Evolutionary conservation across 2,329 filamentous ascomycete genomes (phyloP).

Genomic region (Chrysoporthe austroafricana): DNA sequence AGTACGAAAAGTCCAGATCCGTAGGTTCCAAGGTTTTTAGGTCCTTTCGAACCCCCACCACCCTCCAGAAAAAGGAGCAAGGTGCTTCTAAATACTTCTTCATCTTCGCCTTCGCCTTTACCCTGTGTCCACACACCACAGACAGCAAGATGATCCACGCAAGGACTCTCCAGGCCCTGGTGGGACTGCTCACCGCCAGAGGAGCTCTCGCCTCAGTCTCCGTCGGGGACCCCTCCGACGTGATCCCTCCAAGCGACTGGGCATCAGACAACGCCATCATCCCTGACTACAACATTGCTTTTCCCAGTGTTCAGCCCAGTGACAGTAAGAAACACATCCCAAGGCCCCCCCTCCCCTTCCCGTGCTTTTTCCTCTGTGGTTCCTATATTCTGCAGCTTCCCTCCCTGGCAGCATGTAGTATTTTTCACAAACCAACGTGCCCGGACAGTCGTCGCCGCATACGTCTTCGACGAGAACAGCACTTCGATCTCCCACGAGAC

Average conservation of each 20-base stretch:
- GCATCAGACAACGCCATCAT: conserved; percentile 32
- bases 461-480: neutral
- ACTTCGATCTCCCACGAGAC: neutral
- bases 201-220: conserved; percentile 38
- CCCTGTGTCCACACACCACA: neutral
- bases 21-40: neutral
- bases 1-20: neutral
- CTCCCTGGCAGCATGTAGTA: neutral
- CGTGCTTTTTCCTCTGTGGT: neutral
- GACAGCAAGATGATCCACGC: neutral
- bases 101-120: neutral
- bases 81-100: neutral
- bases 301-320: neutral
- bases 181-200: neutral
- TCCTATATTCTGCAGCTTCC: neutral
- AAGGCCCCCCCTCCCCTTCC: neutral
- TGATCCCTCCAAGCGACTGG: conserved; percentile 29
- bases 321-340: neutral
- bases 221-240: conserved; percentile 29
- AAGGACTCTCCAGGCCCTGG: neutral
- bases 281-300: conserved; percentile 26
- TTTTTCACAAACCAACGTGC: neutral
- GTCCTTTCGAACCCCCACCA: neutral
- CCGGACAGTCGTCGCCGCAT: neutral
- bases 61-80: neutral